These are phyloP conservation scores for Niveomyces coronatus DNA, from an alignment of 2,329 filamentous ascomycete genomes.

Conservation along the genomic window DNA sequence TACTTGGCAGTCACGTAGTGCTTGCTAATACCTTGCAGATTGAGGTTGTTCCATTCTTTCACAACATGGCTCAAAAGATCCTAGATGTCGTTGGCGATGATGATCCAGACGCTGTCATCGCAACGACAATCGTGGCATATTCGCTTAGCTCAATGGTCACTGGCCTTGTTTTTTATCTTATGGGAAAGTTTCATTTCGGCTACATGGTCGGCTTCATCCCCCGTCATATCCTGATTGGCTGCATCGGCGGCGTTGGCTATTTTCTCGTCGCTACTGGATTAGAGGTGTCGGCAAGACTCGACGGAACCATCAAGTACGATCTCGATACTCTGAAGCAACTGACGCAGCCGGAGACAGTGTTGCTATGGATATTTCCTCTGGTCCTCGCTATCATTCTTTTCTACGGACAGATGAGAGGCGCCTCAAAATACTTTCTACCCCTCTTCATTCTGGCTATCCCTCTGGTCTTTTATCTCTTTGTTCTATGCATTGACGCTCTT, in stretches of 20 bases:
- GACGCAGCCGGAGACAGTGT: conserved; percentile 60
- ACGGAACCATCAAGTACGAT: conserved; percentile 77
- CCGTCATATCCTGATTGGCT: conserved; percentile 89
- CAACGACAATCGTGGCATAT: conserved; percentile 88
- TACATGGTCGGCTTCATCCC: conserved; percentile 96
- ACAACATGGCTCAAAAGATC: conserved; percentile 93
- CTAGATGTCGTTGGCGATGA: conserved; percentile 67
- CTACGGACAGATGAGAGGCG: conserved; percentile 62
- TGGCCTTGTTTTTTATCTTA: conserved; percentile 80
- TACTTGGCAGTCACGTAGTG: no score
- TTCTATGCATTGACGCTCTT: conserved; percentile 57
- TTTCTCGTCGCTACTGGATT: conserved; percentile 87
- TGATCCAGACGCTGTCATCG: conserved; percentile 75
- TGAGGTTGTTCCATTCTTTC: conserved; percentile 96
- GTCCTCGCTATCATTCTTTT: conserved; percentile 66
- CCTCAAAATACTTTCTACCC: conserved; percentile 77
- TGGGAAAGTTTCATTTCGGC: conserved; percentile 79
- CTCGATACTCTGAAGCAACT: conserved; percentile 66
- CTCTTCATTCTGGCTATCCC: conserved; percentile 76
- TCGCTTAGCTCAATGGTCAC: conserved; percentile 85
- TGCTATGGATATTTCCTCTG: conserved; percentile 76
- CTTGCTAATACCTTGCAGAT: conserved; percentile 42
- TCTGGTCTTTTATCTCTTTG: conserved; percentile 66
- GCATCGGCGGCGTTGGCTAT: conserved; percentile 93
- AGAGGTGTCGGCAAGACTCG: conserved; percentile 82